Percentiles rank a stretch among this genome's conserved stretches.
phyloP scores from a whole-genome alignment of 2,329 filamentous ascomycete genomes.

The Talaromyces funiculosus region DNA sequence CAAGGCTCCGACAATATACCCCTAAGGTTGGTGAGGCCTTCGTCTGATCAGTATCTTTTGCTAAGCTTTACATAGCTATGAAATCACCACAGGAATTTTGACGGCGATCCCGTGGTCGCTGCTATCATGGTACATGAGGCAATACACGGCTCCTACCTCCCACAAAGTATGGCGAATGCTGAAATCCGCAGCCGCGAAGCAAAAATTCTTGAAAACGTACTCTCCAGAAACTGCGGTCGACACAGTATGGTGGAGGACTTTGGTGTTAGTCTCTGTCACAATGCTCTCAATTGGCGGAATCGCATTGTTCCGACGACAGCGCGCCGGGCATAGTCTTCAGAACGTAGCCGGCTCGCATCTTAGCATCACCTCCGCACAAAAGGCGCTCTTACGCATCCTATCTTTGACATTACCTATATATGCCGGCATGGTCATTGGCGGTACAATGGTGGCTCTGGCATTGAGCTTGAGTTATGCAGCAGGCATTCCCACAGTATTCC shows the following conservation, averaged over 20 bases:
- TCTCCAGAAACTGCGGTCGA: constrained; percentile 17
- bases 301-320: constrained; percentile 20
- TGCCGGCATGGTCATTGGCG: constrained; percentile 51
- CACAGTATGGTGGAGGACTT: constrained; percentile 20
- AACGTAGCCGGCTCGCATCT: constrained; percentile 12
- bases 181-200: constrained; percentile 12
- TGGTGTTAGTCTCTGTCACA: constrained; percentile 26
- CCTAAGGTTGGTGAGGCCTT: constrained; percentile 8
- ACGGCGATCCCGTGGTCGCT: constrained; percentile 32
- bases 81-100: constrained; percentile 47
- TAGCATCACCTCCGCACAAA: constrained; percentile 15
- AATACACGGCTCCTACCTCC: constrained; percentile 19
- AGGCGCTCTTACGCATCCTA: constrained; percentile 30
- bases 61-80: constrained; percentile 33
- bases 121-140: constrained; percentile 32
- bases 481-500: constrained; percentile 33
- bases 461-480: constrained; percentile 45
- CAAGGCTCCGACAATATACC: constrained; percentile 9
- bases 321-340: constrained; percentile 11
- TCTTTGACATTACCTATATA: constrained; percentile 51
- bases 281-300: constrained; percentile 27
- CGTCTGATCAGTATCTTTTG: background rate
- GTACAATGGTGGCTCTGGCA: constrained; percentile 48
- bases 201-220: constrained; percentile 7
- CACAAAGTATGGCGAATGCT: constrained; percentile 15